These are phyloP conservation scores for Penicillium sclerotigenum DNA, from an alignment of 2,329 filamentous ascomycete species.

Conservation along the genomic window DNA sequence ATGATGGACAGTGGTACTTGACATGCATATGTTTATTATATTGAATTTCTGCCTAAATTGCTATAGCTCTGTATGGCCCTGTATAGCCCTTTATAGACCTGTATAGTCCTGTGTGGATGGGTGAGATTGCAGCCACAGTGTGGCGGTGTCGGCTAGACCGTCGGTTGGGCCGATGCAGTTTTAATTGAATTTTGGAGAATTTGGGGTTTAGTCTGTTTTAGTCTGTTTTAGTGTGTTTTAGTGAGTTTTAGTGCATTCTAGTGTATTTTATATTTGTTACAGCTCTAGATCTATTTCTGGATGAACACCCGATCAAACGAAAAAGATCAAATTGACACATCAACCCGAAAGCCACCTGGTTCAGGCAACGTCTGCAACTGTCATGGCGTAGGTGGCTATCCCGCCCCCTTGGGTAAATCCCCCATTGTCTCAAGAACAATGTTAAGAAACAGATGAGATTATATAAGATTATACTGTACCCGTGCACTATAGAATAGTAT, in stretches of 20 bases:
- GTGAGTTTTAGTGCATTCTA: too few relatives aligned
- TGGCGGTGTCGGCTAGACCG: neutral
- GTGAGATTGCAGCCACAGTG: constrained; percentile 6
- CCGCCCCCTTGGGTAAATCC: neutral
- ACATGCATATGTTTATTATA: constrained; percentile 4
- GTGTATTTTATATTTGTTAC: neutral
- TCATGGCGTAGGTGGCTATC: neutral
- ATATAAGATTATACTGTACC: too few relatives aligned
- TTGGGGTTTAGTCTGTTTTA: neutral
- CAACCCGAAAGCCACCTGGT: neutral
- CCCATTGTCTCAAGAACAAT: neutral
- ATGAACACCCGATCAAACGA: constrained; percentile 3
- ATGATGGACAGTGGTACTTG: constrained; percentile 12
- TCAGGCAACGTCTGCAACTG: neutral
- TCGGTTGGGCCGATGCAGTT: neutral
- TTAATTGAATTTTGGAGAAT: too few relatives aligned
- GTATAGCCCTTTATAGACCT: too few relatives aligned
- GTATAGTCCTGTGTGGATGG: too few relatives aligned
- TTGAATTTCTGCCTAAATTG: neutral
- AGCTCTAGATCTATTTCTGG: constrained; percentile 1
- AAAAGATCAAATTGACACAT: neutral
- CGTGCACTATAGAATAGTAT: neutral
- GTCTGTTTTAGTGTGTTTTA: neutral
- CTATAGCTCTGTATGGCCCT: too few relatives aligned
- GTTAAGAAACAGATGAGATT: neutral